Conservation (phyloP, 1,139 yeast species). For the Yamadazyma diospyri region DNA sequence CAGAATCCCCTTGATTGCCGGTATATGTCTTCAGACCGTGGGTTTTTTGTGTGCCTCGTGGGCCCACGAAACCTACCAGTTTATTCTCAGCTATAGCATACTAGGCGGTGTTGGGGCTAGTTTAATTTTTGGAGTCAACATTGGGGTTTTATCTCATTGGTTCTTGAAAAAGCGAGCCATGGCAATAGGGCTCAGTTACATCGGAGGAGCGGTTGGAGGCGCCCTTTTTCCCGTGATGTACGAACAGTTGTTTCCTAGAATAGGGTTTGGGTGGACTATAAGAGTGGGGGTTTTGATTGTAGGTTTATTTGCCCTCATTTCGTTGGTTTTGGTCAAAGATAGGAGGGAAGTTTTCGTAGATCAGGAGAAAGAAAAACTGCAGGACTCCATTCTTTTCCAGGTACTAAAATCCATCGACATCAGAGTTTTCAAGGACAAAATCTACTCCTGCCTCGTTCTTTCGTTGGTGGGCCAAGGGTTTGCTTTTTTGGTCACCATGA, state of each 20-base stretch:
- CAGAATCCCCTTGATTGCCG: slow-evolving; percentile 42
- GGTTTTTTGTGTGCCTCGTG: slow-evolving; percentile 55
- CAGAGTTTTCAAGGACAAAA: slow-evolving; percentile 22
- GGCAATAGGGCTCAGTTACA: slow-evolving; percentile 55
- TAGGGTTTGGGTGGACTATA: slow-evolving; percentile 64
- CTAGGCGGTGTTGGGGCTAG: slow-evolving; percentile 59
- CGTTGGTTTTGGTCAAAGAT: slow-evolving; percentile 41
- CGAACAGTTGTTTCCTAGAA: slow-evolving; percentile 37
- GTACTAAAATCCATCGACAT: slow-evolving; percentile 25
- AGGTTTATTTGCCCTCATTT: slow-evolving; percentile 31
- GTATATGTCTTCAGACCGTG: slow-evolving; percentile 40
- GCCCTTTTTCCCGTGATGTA: slow-evolving; percentile 56
- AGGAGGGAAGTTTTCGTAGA: slow-evolving; percentile 20
- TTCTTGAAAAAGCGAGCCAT: slow-evolving; percentile 52
- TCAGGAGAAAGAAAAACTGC: background rate
- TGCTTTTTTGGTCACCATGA: slow-evolving; percentile 47
- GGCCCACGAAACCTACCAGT: slow-evolving; percentile 52
- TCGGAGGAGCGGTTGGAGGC: slow-evolving; percentile 67
- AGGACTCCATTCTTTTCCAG: slow-evolving; percentile 11
- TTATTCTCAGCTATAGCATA: slow-evolving; percentile 56
- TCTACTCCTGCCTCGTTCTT: slow-evolving; percentile 24
- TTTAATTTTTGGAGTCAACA: slow-evolving; percentile 53
- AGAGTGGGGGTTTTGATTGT: slow-evolving; percentile 52
- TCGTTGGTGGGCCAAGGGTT: slow-evolving; percentile 32
- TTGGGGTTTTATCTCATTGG: slow-evolving; percentile 64